These are phyloP conservation scores for Paradendryphiella salina DNA, from an alignment of 2,329 filamentous ascomycete species.

Conservation along the genomic window DNA sequence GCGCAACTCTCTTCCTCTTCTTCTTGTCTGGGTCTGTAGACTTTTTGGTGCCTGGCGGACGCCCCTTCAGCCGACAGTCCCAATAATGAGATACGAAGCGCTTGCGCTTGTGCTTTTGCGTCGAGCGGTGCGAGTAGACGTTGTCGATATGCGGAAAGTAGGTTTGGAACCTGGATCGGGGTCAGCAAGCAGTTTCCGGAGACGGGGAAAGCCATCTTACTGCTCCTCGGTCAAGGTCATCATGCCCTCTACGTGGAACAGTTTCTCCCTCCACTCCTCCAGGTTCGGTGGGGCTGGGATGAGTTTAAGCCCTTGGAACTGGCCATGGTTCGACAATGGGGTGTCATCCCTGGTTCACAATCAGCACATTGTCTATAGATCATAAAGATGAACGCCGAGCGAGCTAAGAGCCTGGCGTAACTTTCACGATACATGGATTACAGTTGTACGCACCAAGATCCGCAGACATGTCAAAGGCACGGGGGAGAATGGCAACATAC, in stretches of 20 bases:
- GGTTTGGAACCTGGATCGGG: slow-evolving; percentile 66
- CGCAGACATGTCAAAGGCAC: not conserved
- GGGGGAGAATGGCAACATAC: not conserved
- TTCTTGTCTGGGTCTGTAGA: slow-evolving; percentile 80
- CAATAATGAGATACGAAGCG: slow-evolving; percentile 84
- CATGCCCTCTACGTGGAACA: slow-evolving; percentile 75
- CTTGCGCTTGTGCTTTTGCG: slow-evolving; percentile 78
- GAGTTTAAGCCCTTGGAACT: slow-evolving; percentile 58
- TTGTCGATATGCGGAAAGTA: slow-evolving; percentile 86
- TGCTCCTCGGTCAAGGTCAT: slow-evolving; percentile 75
- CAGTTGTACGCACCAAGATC: not conserved
- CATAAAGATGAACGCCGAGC: not conserved
- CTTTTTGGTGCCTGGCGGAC: slow-evolving; percentile 77
- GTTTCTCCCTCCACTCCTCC: slow-evolving; percentile 67
- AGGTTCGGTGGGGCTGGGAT: slow-evolving; percentile 69
- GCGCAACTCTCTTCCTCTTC: slow-evolving; percentile 75
- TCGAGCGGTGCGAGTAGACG: slow-evolving; percentile 81
- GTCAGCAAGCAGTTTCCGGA: not conserved
- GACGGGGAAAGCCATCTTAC: slow-evolving; percentile 51
- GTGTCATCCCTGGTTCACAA: slow-evolving; percentile 26
- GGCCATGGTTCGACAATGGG: slow-evolving; percentile 55
- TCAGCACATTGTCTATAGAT: not conserved
- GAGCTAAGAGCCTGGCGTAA: not conserved
- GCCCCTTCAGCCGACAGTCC: slow-evolving; percentile 80
- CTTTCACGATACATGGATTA: not conserved